phyloP scores from a whole-genome alignment of 108 stramenopile genomes.

The Cyclotella sp. region DNA sequence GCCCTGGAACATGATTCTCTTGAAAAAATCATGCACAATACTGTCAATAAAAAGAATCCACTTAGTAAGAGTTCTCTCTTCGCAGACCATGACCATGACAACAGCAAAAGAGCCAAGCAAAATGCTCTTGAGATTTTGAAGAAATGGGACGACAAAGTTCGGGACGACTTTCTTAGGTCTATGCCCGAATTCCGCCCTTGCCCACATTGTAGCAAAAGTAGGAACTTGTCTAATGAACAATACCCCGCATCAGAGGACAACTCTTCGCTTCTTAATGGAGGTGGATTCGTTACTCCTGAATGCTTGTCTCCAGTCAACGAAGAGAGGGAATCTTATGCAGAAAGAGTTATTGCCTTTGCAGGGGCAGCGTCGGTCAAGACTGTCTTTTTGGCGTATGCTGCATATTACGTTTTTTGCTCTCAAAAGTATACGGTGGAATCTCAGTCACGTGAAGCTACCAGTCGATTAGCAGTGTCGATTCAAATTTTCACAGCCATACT shows the following conservation, averaged over 20 bases:
- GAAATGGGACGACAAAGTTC: constrained; percentile 61
- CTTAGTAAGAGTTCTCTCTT: constrained; percentile 16
- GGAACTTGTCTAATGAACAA: not conserved
- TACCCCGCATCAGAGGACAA: not conserved
- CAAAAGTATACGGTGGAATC: not conserved
- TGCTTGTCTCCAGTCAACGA: constrained; percentile 62
- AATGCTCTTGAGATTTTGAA: constrained; percentile 34
- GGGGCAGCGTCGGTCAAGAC: constrained; percentile 12
- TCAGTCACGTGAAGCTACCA: not conserved
- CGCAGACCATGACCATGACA: constrained; percentile 16
- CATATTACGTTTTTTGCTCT: constrained; percentile 34
- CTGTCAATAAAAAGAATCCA: not conserved
- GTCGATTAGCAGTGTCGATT: constrained; percentile 11
- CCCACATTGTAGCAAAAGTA: constrained; percentile 51
- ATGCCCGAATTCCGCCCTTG: constrained; percentile 66
- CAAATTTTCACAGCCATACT: constrained; percentile 44
- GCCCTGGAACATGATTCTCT: not conserved
- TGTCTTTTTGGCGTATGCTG: constrained; percentile 20
- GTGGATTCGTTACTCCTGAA: constrained; percentile 72
- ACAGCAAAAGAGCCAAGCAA: constrained; percentile 21
- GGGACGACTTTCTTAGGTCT: constrained; percentile 63
- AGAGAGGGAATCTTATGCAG: constrained; percentile 56
- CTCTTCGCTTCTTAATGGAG: constrained; percentile 35
- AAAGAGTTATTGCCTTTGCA: constrained; percentile 19
- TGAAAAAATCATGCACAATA: not conserved